Conservation (phyloP, 495 filamentous ascomycete genomes). For the Talaromyces proteolyticus region DNA sequence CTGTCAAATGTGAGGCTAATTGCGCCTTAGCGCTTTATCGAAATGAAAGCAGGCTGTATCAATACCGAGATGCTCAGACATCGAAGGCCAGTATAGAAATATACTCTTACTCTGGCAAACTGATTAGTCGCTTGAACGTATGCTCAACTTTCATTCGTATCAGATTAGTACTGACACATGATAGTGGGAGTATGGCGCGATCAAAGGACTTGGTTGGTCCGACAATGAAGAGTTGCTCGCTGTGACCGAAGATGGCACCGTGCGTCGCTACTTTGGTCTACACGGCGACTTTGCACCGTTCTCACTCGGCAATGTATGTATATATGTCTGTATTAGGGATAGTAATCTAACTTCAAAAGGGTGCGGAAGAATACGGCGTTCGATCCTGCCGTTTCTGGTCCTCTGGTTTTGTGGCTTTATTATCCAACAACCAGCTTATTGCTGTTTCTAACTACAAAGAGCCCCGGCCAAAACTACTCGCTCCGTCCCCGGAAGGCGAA, state of each 20-base stretch:
- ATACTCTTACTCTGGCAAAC: conserved; percentile 86
- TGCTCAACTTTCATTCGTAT: conserved; percentile 10
- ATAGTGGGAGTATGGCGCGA: conserved; percentile 85
- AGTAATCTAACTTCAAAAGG: conserved; percentile 36
- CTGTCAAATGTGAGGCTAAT: conserved; percentile 1
- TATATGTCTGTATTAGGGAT: not conserved
- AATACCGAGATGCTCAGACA: conserved; percentile 63
- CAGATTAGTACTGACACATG: conserved; percentile 16
- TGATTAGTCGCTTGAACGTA: conserved; percentile 66
- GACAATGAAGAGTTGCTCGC: conserved; percentile 92
- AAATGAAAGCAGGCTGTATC: conserved; percentile 77
- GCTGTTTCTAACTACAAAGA: conserved; percentile 86
- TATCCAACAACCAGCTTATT: conserved; percentile 82
- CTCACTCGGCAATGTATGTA: conserved; percentile 74
- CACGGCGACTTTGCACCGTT: conserved; percentile 95
- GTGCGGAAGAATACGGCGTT: conserved; percentile 82
- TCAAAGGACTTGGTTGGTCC: conserved; percentile 91
- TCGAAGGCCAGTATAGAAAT: conserved; percentile 85
- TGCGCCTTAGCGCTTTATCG: conserved; percentile 68
- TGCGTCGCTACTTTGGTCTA: conserved; percentile 86
- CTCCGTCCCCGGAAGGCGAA: conserved; percentile 66
- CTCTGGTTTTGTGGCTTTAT: conserved; percentile 85
- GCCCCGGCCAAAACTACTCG: conserved; percentile 79
- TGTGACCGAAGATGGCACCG: conserved; percentile 82
- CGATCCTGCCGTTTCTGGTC: conserved; percentile 85